phyloP scores from a whole-genome alignment of 2,329 filamentous ascomycete genomes.

The Penicillium freii region DNA sequence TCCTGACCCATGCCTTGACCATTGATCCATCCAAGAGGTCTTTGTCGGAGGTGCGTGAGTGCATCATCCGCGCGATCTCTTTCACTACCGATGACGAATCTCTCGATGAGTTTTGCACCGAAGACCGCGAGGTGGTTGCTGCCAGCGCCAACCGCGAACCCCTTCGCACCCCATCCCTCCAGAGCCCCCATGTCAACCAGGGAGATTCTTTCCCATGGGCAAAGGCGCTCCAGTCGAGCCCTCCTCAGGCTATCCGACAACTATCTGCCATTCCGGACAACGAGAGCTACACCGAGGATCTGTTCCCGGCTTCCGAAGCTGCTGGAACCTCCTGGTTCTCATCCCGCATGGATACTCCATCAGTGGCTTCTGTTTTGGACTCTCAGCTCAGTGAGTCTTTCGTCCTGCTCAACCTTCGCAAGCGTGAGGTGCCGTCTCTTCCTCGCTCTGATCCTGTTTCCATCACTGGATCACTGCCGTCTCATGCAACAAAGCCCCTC shows the following conservation, averaged over 20 bases:
- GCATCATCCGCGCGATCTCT: slow-evolving; percentile 74
- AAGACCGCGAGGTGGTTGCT: slow-evolving; percentile 71
- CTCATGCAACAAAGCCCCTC: slow-evolving; percentile 58
- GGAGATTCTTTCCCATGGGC: slow-evolving; percentile 89
- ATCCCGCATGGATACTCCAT: slow-evolving; percentile 71
- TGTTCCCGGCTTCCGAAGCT: slow-evolving; percentile 75
- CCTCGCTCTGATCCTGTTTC: slow-evolving; percentile 63
- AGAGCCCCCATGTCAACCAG: slow-evolving; percentile 75
- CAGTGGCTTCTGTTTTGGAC: slow-evolving; percentile 78
- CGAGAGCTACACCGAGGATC: slow-evolving; percentile 75
- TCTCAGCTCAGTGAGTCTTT: slow-evolving; percentile 80
- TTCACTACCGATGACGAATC: slow-evolving; percentile 93
- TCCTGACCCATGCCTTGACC: slow-evolving; percentile 85
- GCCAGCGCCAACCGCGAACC: slow-evolving; percentile 88
- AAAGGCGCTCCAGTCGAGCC: slow-evolving; percentile 77
- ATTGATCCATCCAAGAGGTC: slow-evolving; percentile 88
- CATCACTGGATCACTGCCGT: slow-evolving; percentile 75
- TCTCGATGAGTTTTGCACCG: slow-evolving; percentile 89
- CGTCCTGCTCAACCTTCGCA: slow-evolving; percentile 63
- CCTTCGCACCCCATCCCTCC: slow-evolving; percentile 89
- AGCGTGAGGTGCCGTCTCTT: slow-evolving; percentile 45
- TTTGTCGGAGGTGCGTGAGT: slow-evolving; percentile 71
- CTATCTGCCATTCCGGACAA: slow-evolving; percentile 81
- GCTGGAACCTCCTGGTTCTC: slow-evolving; percentile 72
- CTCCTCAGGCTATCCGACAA: slow-evolving; percentile 70